Evolutionary conservation across 2,329 filamentous ascomycete species (phyloP), one percentile per base, ranked within the genome.

Genomic region (Nothophaeocryptopus gaeumannii): DNA sequence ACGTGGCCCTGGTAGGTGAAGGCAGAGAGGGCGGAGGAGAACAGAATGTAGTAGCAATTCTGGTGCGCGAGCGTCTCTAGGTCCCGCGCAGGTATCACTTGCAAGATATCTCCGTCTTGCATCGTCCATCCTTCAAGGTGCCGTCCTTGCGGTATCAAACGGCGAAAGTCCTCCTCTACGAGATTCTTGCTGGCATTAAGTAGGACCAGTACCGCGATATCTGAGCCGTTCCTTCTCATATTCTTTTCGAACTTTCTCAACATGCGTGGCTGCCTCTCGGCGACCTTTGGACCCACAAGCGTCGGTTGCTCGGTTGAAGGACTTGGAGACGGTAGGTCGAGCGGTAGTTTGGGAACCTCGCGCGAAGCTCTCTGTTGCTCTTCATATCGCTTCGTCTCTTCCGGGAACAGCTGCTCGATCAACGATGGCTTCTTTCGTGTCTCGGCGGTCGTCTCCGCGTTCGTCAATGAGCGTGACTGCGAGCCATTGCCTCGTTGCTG

Each of bases 21-120:
- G 0, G 86, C 86, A 10, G 82, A 79, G n/a, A 74, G 70, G 13
- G 72, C 63, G 15, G 74, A 78, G 53, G 78, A 74, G 73, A 91
- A 92, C 47, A 88, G 74, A 47, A 92, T 71, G 68, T 80, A 84
- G 71, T 90, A 91, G 60, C 77, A 77, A 51, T 81, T 83, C 1
- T 79, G 68, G 3, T 82, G 79, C 50, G 81, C 79, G 42, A 88
- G 76, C 8, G 84, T 88, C 48, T 74, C 66, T 3, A 79, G 75
- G 62, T 88, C 76, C 54, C 85, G 83, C 39, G 77, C 79, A 54
- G 86, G 86, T 16, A 87, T 77, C 34, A 86, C 78, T 74, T 60
- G 51, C 32, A 59, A 13, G 30, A 89, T 82, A 26, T 81, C 81
- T 47, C 75, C 76, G 8, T 70, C 64, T 13, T 67, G 61, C 13